A percentile compares a stretch with the other conserved stretches of the same genome.
Conservation (phyloP, 225 moss, liverwort and hornwort species). For the Bryum argenteum region DNA sequence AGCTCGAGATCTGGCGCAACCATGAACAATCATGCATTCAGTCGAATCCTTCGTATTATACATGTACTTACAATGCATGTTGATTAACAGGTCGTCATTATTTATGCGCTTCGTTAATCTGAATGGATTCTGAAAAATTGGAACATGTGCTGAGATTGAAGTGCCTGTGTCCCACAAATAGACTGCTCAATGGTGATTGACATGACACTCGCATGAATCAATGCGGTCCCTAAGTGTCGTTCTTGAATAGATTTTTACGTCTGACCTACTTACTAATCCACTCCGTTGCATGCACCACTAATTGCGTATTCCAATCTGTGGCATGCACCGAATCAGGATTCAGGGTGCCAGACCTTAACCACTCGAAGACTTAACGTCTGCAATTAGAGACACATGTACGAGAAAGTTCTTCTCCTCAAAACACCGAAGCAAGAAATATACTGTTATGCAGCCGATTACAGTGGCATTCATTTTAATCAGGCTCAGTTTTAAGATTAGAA, state of each 20-base stretch:
- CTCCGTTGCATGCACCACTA: not conserved
- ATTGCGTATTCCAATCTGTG: not conserved
- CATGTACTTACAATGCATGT: not conserved
- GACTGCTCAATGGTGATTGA: constrained; percentile 21
- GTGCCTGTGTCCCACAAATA: constrained; percentile 14
- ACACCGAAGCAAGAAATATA: no score
- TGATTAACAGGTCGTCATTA: no score
- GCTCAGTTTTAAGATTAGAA: no score
- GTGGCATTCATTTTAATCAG: no score
- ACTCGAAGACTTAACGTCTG: no score
- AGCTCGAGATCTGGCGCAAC: constrained; percentile 28
- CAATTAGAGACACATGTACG: no score
- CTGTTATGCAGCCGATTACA: no score
- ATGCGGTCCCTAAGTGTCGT: not conserved
- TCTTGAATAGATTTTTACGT: constrained; percentile 26
- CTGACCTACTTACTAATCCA: constrained; percentile 20
- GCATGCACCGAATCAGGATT: no score
- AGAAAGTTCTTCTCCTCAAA: no score
- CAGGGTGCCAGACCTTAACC: no score
- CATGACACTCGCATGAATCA: constrained; percentile 8
- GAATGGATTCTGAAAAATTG: not conserved
- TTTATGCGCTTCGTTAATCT: no score
- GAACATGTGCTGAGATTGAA: not conserved
- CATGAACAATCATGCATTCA: not conserved
- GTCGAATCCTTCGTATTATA: not conserved